Conservation (phyloP, 148 eudicot genomes). For the Rhododendron mucronatum region DNA sequence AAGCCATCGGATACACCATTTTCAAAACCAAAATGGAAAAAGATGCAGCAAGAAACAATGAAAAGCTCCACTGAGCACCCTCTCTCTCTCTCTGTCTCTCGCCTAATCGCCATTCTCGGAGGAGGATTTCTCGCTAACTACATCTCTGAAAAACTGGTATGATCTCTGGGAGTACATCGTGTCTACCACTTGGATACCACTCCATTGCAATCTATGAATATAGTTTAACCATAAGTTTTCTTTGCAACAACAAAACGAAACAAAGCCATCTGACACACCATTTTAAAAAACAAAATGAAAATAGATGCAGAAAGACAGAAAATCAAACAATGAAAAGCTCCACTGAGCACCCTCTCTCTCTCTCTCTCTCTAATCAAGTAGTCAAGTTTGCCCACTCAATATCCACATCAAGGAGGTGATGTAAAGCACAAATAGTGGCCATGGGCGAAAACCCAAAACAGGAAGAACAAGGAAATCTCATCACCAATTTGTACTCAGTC, state of each 20-base stretch:
- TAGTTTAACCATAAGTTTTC: not conserved
- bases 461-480: not conserved
- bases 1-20: not conserved
- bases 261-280: not conserved
- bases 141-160: too few species aligned
- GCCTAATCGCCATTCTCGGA: too few species aligned
- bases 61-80: not conserved
- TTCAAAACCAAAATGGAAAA: not conserved
- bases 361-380: not conserved
- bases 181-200: too few species aligned
- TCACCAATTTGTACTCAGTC: not conserved
- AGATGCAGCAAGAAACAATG: not conserved
- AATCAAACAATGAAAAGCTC: not conserved
- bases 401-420: not conserved
- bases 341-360: not conserved
- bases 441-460: not conserved
- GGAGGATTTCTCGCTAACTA: too few species aligned
- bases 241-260: not conserved
- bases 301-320: not conserved
- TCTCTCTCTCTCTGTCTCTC: not conserved
- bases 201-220: not conserved
- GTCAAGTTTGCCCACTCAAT: slow-evolving; percentile 7
- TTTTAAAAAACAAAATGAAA: not conserved
- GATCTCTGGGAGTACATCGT: too few species aligned
- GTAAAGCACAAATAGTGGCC: not conserved